Conservation (phyloP, 2,329 filamentous ascomycete genomes). For the Chrysosphaeria jannelii region DNA sequence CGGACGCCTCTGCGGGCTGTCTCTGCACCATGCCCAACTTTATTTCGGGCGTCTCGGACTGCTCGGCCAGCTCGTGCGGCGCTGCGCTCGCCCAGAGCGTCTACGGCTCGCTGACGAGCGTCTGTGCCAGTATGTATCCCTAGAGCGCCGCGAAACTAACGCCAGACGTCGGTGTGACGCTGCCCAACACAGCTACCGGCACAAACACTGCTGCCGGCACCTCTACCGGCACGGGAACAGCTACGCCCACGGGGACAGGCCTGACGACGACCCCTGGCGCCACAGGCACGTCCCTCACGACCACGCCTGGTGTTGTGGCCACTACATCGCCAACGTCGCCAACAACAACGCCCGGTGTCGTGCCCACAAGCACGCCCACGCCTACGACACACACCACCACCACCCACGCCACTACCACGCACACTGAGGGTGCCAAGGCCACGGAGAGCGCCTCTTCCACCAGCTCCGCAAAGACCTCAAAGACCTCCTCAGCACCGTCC, state of each 20-base stretch:
- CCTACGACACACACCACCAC: background rate
- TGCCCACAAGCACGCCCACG: constrained; percentile 1
- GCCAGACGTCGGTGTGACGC: too few species aligned
- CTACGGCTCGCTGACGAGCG: constrained; percentile 3
- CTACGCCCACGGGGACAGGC: background rate
- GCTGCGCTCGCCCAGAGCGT: constrained; percentile 3
- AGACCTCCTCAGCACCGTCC: background rate
- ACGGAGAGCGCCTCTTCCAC: too few species aligned
- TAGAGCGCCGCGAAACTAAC: too few species aligned
- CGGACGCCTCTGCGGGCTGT: constrained; percentile 2
- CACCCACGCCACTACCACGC: background rate
- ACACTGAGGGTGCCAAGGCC: too few species aligned
- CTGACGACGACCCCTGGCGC: constrained; percentile 1
- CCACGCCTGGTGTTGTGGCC: background rate
- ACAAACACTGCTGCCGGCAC: too few species aligned
- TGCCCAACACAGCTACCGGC: too few species aligned
- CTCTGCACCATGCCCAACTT: constrained; percentile 5
- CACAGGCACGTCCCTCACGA: constrained; percentile 1
- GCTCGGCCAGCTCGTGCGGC: constrained; percentile 3
- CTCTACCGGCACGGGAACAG: too few species aligned
- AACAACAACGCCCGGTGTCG: constrained; percentile 1
- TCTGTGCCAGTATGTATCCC: constrained; percentile 6
- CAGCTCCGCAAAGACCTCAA: background rate
- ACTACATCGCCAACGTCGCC: background rate
- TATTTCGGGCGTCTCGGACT: constrained; percentile 4